These are phyloP conservation scores for Fusarium pseudocircinatum DNA, from an alignment of 2,329 filamentous ascomycete species.

Conservation along the genomic window DNA sequence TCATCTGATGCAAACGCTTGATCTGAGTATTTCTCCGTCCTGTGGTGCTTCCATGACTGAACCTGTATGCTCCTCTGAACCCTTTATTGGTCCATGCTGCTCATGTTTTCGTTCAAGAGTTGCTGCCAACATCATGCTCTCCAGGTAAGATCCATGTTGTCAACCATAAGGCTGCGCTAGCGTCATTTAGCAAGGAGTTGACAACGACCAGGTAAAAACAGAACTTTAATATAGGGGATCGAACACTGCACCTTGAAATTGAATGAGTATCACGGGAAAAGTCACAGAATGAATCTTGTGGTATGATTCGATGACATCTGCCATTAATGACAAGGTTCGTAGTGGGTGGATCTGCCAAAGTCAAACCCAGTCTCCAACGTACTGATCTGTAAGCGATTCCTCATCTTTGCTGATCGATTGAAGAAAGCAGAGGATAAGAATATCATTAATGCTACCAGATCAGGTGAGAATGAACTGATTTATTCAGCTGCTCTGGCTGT, in stretches of 20 bases:
- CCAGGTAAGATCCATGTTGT: background rate
- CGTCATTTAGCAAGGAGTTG: too few species aligned
- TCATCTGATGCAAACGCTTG: fast-evolving
- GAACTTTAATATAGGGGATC: fast-evolving
- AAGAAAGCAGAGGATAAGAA: too few species aligned
- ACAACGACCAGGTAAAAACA: fast-evolving
- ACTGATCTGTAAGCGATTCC: fast-evolving
- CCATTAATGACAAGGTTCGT: background rate
- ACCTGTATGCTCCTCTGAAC: fast-evolving
- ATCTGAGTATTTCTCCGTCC: background rate
- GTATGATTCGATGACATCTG: background rate
- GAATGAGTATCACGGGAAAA: fast-evolving
- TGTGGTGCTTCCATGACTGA: too few species aligned
- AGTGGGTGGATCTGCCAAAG: background rate
- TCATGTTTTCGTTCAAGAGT: fast-evolving
- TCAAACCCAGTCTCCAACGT: background rate
- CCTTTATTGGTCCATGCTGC: fast-evolving
- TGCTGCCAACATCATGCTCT: fast-evolving
- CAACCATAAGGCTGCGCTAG: too few species aligned
- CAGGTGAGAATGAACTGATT: background rate
- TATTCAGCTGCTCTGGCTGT: background rate
- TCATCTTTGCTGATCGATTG: fast-evolving
- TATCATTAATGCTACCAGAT: fast-evolving
- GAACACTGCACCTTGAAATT: fast-evolving
- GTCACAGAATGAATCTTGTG: fast-evolving